Base-by-base conservation (phyloP, 148 eudicot species). In the Heliamphora exappendiculata region DNA sequence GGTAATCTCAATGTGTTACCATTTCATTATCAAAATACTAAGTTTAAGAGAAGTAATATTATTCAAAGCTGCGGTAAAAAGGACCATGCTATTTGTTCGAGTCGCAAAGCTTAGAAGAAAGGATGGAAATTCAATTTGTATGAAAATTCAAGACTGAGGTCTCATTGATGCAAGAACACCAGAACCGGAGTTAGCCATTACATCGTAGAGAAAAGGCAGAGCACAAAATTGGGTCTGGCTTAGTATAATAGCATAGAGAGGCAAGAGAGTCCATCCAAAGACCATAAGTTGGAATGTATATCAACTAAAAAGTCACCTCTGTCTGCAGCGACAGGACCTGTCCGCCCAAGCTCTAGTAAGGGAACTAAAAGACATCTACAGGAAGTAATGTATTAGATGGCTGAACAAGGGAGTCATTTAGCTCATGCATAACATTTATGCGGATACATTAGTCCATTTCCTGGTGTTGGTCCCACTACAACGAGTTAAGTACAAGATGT, bases 81-180 rank as follows among this genome's bases (percentile, higher is more conserved):
- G 11, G 6, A 31, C 12, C 11, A 22, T 57, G 5, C 33, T 62
- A 62, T 3, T 62, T 62, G 19, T 3, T n/a, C 5, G 29, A 62
- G 67, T 62, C 10, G 36, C 67, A 3, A 62, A 31, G 37, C 20
- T 62, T 11, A 3, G 39, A 28, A 57, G 62, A 45, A 39, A 67
- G 71, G 6, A 14, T 45, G 36, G 20, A 45, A 28, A 36, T 28
- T 17, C 36, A 44, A 57, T 57, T 4, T 41, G 17, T 31, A 19
- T 29, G 17, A 34, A 47, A 55, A 73, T 22, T n/a, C 33, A 37
- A 54, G 19, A 53, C n/a, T 72, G 49, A 73, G 31, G 34, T 39
- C 36, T 13, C n/a, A 14, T 22, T 11, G 8, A 71, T 67, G 17
- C 45, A 80, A 51, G 7, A 80, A 75, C 29, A 73, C 22, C 26